Conservation (phyloP, 352 stramenopile species). For the Phytophthora pluvialis region DNA sequence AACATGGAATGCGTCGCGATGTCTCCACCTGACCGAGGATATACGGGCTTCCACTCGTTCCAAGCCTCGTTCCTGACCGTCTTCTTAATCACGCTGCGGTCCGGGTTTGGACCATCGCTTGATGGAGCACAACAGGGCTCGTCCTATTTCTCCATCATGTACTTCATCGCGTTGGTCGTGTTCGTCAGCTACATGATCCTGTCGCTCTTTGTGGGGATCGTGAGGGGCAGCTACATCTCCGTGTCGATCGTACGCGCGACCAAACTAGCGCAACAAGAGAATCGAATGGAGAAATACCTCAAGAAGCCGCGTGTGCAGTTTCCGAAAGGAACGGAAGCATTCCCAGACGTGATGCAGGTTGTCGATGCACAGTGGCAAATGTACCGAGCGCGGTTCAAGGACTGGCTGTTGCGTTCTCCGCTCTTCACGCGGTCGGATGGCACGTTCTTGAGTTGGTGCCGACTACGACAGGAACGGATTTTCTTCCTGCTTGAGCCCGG, state of each 20-base stretch:
- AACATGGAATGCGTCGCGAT: conserved; percentile 63
- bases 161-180: conserved; percentile 82
- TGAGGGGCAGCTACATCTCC: conserved; percentile 80
- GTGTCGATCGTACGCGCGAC: conserved; percentile 58
- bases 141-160: conserved; percentile 79
- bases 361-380: conserved; percentile 45
- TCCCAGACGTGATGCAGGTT: conserved; percentile 67
- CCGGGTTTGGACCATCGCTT: conserved; percentile 78
- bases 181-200: conserved; percentile 90
- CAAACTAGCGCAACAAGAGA: conserved; percentile 38
- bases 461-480: conserved; percentile 61
- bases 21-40: conserved; percentile 68
- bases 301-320: conserved; percentile 62
- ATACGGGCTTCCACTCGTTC: conserved; percentile 87
- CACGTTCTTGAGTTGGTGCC: conserved; percentile 64
- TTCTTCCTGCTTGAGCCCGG: conserved; percentile 70
- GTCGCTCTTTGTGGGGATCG: conserved; percentile 82
- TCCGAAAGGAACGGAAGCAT: conserved; percentile 57
- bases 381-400: conserved; percentile 20
- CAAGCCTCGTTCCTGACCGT: conserved; percentile 82
- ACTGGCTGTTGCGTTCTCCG: conserved; percentile 48
- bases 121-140: conserved; percentile 75
- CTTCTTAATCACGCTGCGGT: conserved; percentile 79
- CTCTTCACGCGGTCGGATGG: conserved; percentile 65
- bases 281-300: conserved; percentile 46